phyloP scores from a whole-genome alignment of 495 filamentous ascomycete species.

The Neurospora africana region DNA sequence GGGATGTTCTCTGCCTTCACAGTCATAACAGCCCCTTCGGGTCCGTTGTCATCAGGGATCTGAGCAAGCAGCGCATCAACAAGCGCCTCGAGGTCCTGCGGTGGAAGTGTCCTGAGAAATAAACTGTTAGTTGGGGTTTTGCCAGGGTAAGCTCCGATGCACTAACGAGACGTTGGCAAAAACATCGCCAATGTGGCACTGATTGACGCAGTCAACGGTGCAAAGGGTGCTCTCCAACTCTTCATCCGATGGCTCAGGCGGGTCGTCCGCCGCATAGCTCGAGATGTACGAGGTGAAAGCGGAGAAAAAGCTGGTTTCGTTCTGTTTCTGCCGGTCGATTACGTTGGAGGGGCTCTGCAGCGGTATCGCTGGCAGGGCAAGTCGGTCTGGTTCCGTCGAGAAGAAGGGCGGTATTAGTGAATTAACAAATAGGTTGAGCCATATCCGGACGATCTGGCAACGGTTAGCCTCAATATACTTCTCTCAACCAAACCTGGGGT shows the following conservation, averaged over 20 bases:
- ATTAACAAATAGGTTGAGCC: conserved; percentile 93
- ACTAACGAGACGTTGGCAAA: conserved; percentile 60
- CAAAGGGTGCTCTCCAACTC: conserved; percentile 92
- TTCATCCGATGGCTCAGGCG: conserved; percentile 92
- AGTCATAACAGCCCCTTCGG: conserved; percentile 57
- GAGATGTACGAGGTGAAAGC: conserved; percentile 93
- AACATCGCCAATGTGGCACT: conserved; percentile 74
- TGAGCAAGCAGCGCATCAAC: conserved; percentile 67
- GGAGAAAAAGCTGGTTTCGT: conserved; percentile 77
- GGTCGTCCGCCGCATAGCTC: conserved; percentile 97
- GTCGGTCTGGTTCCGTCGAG: conserved; percentile 52
- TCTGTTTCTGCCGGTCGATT: conserved; percentile 73
- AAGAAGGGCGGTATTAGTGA: conserved; percentile 83
- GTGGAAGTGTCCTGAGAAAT: conserved; percentile 46
- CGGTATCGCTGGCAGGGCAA: conserved; percentile 76
- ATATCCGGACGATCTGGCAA: conserved; percentile 69
- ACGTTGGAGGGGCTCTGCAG: conserved; percentile 86
- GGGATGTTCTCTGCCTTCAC: conserved; percentile 69
- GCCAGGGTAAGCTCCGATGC: background rate
- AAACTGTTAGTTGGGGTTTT: background rate
- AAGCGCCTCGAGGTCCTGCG: conserved; percentile 53
- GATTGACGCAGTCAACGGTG: conserved; percentile 87
- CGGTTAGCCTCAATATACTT: conserved; percentile 8
- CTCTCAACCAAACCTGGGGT: background rate
- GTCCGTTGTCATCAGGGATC: conserved; percentile 73